Conservation (phyloP, 2,329 filamentous ascomycete species). For the Epichloe sp. region DNA sequence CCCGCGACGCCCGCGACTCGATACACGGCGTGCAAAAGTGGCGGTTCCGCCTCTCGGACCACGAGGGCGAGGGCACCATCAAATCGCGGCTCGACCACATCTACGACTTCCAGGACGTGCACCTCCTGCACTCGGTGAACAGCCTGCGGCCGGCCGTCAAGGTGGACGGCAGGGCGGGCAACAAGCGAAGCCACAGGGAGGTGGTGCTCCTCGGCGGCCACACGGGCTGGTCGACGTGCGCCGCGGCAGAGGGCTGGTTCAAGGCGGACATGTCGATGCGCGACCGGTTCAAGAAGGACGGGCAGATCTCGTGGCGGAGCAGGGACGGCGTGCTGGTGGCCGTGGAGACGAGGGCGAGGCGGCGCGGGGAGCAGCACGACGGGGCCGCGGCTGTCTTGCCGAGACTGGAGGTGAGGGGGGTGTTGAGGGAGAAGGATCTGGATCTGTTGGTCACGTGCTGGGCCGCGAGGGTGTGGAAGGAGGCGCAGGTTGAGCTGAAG, state of each 20-base stretch:
- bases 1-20: constrained; percentile 7
- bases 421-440: constrained; percentile 13
- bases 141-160: constrained; percentile 7
- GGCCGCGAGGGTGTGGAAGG: constrained; percentile 17
- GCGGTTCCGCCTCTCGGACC: constrained; percentile 11
- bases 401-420: constrained; percentile 11
- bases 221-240: constrained; percentile 9
- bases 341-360: constrained; percentile 12
- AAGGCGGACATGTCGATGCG: constrained; percentile 9
- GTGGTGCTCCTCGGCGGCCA: constrained; percentile 10
- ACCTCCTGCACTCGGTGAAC: neutral
- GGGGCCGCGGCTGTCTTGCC: constrained; percentile 7
- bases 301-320: constrained; percentile 15
- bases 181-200: constrained; percentile 11
- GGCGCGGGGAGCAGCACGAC: constrained; percentile 5
- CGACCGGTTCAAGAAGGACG: constrained; percentile 11
- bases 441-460: constrained; percentile 18
- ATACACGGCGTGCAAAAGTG: constrained; percentile 16
- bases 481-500: constrained; percentile 12
- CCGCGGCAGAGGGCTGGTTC: constrained; percentile 11
- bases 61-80: constrained; percentile 7
- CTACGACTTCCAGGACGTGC: constrained; percentile 14
- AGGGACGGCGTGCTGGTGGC: constrained; percentile 11
- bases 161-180: constrained; percentile 11
- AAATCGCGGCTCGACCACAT: constrained; percentile 15